These are phyloP conservation scores for Clavaria fumosa DNA, from an alignment of 768 basidiomycete genomes.

Conservation along the genomic window DNA sequence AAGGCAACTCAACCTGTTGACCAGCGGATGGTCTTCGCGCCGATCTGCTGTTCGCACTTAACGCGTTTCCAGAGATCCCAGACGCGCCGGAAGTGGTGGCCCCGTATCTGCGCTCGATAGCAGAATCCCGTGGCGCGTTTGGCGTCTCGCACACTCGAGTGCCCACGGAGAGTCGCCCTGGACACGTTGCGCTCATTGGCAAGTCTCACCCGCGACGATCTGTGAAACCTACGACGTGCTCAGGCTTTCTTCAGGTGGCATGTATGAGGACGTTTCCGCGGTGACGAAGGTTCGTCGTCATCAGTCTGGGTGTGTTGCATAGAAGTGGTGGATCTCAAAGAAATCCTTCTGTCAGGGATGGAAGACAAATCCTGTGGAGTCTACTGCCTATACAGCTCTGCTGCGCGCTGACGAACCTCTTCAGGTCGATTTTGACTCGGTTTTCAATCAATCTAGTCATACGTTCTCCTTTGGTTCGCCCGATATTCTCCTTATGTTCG, in stretches of 20 bases:
- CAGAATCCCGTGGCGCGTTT: conserved; percentile 53
- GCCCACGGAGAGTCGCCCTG: conserved; percentile 78
- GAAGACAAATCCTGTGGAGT: conserved; percentile 65
- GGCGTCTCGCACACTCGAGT: conserved; percentile 78
- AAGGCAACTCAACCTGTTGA: no score
- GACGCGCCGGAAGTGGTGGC: conserved; percentile 46
- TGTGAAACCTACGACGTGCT: neutral
- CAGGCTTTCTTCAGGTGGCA: conserved; percentile 35
- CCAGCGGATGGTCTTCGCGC: conserved; percentile 74
- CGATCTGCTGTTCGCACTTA: conserved; percentile 54
- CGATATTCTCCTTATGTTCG: conserved; percentile 82
- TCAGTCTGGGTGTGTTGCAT: no score
- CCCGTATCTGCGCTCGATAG: conserved; percentile 57
- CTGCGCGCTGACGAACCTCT: conserved; percentile 10
- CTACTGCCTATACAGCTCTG: conserved; percentile 1
- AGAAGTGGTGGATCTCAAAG: no score
- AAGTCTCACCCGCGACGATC: conserved; percentile 7
- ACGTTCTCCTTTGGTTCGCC: conserved; percentile 81
- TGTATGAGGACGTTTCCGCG: conserved; percentile 85
- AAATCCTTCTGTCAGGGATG: no score
- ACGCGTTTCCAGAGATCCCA: conserved; percentile 40
- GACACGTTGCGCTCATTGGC: conserved; percentile 83
- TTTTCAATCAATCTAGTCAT: conserved; percentile 66
- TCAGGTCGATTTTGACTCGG: conserved; percentile 69
- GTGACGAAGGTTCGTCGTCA: conserved; percentile 52